Conservation (phyloP, 1,284 basidiomycete genomes). For the Austroboletus novae-zelandiae region DNA sequence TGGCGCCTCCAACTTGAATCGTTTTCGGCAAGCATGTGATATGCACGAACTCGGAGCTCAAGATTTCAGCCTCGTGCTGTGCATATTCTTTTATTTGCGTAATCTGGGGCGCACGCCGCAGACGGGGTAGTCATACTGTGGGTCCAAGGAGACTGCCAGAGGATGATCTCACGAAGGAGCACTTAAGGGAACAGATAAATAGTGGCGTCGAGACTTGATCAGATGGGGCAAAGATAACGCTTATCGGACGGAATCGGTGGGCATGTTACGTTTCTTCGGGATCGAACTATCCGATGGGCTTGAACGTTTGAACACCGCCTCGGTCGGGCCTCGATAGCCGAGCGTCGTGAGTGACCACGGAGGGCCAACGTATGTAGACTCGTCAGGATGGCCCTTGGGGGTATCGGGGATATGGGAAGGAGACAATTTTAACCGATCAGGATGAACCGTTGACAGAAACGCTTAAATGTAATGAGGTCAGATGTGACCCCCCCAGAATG, state of each 20-base stretch:
- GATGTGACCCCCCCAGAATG: background rate
- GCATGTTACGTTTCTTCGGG: conserved; percentile 1
- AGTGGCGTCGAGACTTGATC: conserved; percentile 15
- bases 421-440: background rate
- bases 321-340: background rate
- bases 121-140: conserved; percentile 6
- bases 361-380: background rate
- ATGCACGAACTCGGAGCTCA: background rate
- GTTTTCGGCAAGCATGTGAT: background rate
- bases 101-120: background rate
- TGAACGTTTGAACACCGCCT: background rate
- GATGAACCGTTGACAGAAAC: conserved; percentile 1
- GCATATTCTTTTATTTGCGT: background rate
- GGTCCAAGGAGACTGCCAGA: conserved; percentile 19
- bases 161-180: conserved; percentile 9
- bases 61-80: background rate
- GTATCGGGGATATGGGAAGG: background rate
- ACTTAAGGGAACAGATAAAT: conserved; percentile 1
- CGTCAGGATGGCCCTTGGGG: background rate
- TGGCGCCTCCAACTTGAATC: conserved; percentile 1
- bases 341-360: background rate
- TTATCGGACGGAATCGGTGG: conserved; percentile 1
- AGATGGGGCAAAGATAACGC: conserved; percentile 15
- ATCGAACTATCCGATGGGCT: background rate
- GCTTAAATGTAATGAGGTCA: background rate